Evolutionary conservation across 2,329 filamentous ascomycete genomes (phyloP), one percentile per base, ranked within the genome.

Genomic region (Remersonia thermophila): DNA sequence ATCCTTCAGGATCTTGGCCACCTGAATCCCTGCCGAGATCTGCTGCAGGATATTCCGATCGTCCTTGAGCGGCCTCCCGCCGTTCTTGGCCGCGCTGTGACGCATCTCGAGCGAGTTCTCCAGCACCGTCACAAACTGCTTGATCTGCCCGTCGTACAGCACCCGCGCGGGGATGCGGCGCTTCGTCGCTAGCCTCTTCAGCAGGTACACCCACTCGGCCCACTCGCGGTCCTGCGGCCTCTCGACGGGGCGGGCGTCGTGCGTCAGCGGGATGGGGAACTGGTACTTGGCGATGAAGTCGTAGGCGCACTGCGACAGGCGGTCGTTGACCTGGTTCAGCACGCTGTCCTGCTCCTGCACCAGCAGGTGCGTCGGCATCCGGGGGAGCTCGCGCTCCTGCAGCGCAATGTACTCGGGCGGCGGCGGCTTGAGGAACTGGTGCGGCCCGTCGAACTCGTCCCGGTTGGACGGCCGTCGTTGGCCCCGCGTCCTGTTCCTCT

Each of bases 261-360:
- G 73, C 39, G 84, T 83, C 50, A 91, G 61, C 9, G 84, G 84
- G 48, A 93, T 86, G 10, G 84, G 84, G 55, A 93, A 93, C 59
- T 89, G 83, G 56, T 91, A 91, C 59, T 85, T 86, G 50, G 84
- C 84, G 51, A 93, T 79, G 59, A 93, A 93, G 60, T 93, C 83
- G 66, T 81, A 93, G 23, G 83, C 84, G 56, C 83, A 91, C 57
- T 82, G 80, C 16, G 83, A 86, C 31, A 93, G 67, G 43, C 83
- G 73, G 59, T 89, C 83, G 62, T 91, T 91, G 58, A 91, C 83
- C 57, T 80, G 73, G 38, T 73, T 74, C 39, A 91, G 66, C 49
- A 93, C 82, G 52, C 71, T 73, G 61, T 91, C 83, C 65, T 93
- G 84, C 59, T 93, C 84, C 59, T 85, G 77, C 36, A 84, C 78